Evolutionary conservation across 164 flowering plant species (phyloP).

Genomic region (Umbilicus rupestris): DNA sequence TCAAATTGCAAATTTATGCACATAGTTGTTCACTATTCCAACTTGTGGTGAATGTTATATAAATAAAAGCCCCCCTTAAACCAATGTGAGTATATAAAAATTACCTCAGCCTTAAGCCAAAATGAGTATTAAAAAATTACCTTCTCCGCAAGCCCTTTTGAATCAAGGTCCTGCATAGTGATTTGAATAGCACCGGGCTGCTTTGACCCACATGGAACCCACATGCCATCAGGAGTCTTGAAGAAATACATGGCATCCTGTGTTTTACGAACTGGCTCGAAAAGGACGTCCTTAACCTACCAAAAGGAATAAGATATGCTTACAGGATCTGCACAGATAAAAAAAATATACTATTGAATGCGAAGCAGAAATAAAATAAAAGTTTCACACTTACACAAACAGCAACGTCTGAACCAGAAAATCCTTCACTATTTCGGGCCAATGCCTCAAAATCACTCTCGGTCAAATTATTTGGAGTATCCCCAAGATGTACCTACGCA

Average conservation of each 20-base stretch:
- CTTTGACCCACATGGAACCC: conserved; percentile 97
- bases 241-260: conserved; percentile 94
- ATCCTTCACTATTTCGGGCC: conserved; percentile 80
- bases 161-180: conserved; percentile 83
- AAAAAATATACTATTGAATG: neutral
- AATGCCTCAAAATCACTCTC: conserved; percentile 83
- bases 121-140: conserved; percentile 38
- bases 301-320: conserved; percentile 2
- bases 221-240: conserved; percentile 48
- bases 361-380: neutral
- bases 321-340: neutral
- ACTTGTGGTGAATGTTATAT: too few relatives aligned
- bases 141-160: conserved; percentile 77
- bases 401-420: conserved; percentile 91
- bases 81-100: too few relatives aligned
- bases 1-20: too few relatives aligned
- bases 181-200: conserved; percentile 82
- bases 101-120: too few relatives aligned
- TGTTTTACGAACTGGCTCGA: conserved; percentile 96
- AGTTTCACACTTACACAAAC: conserved; percentile 67
- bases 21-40: too few relatives aligned
- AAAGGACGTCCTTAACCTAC: conserved; percentile 96
- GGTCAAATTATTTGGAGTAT: conserved; percentile 82
- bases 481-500: conserved; percentile 99
- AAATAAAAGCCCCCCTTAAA: too few relatives aligned